phyloP scores from a whole-genome alignment of 2,329 filamentous ascomycete genomes.

The Cercospora canescens region DNA sequence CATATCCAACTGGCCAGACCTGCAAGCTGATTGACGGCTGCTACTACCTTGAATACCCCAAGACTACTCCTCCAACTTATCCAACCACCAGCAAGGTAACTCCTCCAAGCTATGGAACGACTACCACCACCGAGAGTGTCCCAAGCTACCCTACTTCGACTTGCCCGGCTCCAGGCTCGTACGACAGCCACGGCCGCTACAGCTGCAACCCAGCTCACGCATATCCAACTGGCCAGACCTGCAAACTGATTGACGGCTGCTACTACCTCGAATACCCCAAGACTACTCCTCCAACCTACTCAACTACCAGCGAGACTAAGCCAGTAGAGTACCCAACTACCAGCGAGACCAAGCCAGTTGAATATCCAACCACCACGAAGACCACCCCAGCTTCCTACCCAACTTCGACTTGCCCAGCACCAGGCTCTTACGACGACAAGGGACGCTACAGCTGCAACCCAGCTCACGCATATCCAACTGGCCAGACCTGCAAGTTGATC shows the following conservation, averaged over 20 bases:
- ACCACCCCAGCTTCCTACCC: too few species aligned
- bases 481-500: constrained; percentile 20
- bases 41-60: constrained; percentile 17
- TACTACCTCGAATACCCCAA: constrained; percentile 18
- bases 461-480: constrained; percentile 23
- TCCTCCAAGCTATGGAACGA: too few species aligned
- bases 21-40: constrained; percentile 20
- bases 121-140: too few species aligned
- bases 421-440: constrained; percentile 5
- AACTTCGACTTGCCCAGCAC: constrained; percentile 4
- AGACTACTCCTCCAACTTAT: not conserved
- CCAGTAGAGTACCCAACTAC: not conserved
- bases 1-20: constrained; percentile 22
- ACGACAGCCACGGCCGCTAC: constrained; percentile 7
- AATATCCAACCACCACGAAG: too few species aligned
- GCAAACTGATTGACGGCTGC: constrained; percentile 17
- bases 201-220: constrained; percentile 23
- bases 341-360: not conserved
- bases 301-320: too few species aligned
- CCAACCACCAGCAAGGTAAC: too few species aligned
- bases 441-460: constrained; percentile 19
- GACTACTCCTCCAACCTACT: not conserved
- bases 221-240: constrained; percentile 24
- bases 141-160: too few species aligned
- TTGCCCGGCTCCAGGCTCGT: constrained; percentile 11